phyloP scores from a whole-genome alignment of 2,329 filamentous ascomycete species.

The Neopestalotiopsis sp. region DNA sequence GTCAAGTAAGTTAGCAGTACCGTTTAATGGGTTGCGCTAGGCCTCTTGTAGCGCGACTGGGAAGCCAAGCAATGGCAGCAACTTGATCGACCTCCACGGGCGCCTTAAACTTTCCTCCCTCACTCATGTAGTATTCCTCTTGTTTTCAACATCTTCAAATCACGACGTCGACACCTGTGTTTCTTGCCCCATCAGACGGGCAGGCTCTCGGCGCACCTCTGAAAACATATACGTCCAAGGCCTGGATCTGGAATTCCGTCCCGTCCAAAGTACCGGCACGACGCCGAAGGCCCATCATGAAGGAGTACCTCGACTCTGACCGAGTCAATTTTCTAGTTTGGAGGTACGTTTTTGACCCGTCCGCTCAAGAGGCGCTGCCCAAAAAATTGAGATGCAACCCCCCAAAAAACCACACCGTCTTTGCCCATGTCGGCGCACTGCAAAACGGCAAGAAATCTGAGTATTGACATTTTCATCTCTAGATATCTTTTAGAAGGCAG shows the following conservation, averaged over 20 bases:
- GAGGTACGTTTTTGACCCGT: slow-evolving; percentile 60
- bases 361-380: slow-evolving; percentile 25
- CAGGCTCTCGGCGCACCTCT: neutral
- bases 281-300: slow-evolving; percentile 48
- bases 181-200: neutral
- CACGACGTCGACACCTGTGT: slow-evolving; percentile 10
- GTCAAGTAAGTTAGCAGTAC: neutral
- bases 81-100: slow-evolving; percentile 19
- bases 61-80: slow-evolving; percentile 16
- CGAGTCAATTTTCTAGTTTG: slow-evolving; percentile 74
- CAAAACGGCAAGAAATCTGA: slow-evolving; percentile 6
- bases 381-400: slow-evolving; percentile 23
- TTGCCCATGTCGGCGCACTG: slow-evolving; percentile 19
- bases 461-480: slow-evolving; percentile 24
- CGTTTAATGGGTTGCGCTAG: slow-evolving; percentile 18
- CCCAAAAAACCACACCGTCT: slow-evolving; percentile 27
- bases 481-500: slow-evolving; percentile 68
- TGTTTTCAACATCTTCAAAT: slow-evolving; percentile 21
- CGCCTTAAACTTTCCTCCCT: slow-evolving; percentile 20
- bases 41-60: slow-evolving; percentile 13
- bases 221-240: neutral
- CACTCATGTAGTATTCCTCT: slow-evolving; percentile 19
- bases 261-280: neutral
- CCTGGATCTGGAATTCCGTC: slow-evolving; percentile 2
- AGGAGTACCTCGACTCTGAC: slow-evolving; percentile 69